phyloP scores from a whole-genome alignment of 371 early-diverging fungal genomes.

The Choanephora cucurbitarum region DNA sequence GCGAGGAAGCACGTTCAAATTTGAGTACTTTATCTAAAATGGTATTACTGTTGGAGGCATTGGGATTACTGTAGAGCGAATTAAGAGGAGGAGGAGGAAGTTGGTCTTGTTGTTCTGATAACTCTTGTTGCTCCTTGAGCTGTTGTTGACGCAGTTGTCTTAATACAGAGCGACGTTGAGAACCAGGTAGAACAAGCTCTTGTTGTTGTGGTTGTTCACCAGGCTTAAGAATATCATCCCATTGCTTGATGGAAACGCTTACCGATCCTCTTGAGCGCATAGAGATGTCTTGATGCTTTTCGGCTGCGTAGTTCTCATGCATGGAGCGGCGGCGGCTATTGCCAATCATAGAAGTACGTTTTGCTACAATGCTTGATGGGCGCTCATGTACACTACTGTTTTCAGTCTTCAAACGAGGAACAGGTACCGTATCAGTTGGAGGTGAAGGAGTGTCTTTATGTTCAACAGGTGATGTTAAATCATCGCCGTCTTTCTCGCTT shows the following conservation, averaged over 20 bases:
- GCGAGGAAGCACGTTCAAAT: constrained; percentile 46
- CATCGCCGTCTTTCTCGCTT: too few relatives aligned
- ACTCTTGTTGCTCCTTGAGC: constrained; percentile 9
- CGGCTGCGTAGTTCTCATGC: constrained; percentile 40
- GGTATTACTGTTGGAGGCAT: constrained; percentile 21
- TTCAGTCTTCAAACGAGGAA: constrained; percentile 19
- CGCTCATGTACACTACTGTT: constrained; percentile 15
- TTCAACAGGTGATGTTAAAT: too few relatives aligned
- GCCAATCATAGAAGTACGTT: constrained; percentile 26
- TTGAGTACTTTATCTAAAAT: constrained; percentile 51
- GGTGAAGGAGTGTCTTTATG: too few relatives aligned
- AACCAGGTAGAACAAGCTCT: constrained; percentile 13
- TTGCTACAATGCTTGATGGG: constrained; percentile 32
- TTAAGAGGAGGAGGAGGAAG: neutral
- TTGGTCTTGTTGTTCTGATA: neutral
- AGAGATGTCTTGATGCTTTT: constrained; percentile 14
- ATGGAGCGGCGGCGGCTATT: constrained; percentile 34
- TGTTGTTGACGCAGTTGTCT: constrained; percentile 27
- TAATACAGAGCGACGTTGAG: constrained; percentile 29
- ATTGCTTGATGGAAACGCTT: constrained; percentile 42
- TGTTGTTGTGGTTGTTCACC: constrained; percentile 8
- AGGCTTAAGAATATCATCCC: constrained; percentile 38
- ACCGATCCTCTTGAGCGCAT: constrained; percentile 37
- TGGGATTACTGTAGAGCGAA: neutral
- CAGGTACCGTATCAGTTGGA: constrained; percentile 3